Evolutionary conservation across 2,329 filamentous ascomycete species (phyloP).

Genomic region (Aspergillus aculeatinus): DNA sequence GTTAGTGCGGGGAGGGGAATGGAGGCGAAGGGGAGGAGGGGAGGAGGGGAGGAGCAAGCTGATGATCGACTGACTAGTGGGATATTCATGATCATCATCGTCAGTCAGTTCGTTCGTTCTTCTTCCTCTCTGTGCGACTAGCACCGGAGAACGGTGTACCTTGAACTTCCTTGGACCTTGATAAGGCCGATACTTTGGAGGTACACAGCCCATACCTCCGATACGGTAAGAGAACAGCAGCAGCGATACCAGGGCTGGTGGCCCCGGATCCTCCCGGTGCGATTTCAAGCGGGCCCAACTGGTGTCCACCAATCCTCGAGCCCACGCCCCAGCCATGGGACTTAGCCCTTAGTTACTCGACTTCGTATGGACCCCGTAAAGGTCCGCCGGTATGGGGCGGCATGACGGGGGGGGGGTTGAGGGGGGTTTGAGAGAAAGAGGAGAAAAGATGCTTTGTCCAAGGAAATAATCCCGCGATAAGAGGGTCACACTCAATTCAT

Average conservation of each 20-base stretch:
- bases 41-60: not conserved
- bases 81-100: not conserved
- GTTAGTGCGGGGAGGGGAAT: not conserved
- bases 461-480: constrained; percentile 6
- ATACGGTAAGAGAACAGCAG: constrained; percentile 5
- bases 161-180: not conserved
- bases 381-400: not conserved
- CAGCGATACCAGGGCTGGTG: constrained; percentile 1
- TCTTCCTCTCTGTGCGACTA: not conserved
- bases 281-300: constrained; percentile 6
- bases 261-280: constrained; percentile 21
- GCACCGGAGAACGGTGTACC: not conserved
- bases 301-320: constrained; percentile 19
- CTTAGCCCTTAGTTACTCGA: not conserved
- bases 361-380: constrained; percentile 9
- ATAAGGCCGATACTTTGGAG: constrained; percentile 2
- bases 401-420: constrained; percentile 5
- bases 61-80: not conserved
- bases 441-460: not conserved
- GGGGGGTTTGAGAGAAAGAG: not conserved
- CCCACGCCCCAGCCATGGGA: constrained; percentile 15
- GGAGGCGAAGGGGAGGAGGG: not conserved
- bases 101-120: not conserved
- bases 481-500: constrained; percentile 10
- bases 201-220: not conserved